Evolutionary conservation across 495 filamentous ascomycete species (phyloP), one percentile per base, ranked within the genome.

Genomic region (Hypoxylon rickii): DNA sequence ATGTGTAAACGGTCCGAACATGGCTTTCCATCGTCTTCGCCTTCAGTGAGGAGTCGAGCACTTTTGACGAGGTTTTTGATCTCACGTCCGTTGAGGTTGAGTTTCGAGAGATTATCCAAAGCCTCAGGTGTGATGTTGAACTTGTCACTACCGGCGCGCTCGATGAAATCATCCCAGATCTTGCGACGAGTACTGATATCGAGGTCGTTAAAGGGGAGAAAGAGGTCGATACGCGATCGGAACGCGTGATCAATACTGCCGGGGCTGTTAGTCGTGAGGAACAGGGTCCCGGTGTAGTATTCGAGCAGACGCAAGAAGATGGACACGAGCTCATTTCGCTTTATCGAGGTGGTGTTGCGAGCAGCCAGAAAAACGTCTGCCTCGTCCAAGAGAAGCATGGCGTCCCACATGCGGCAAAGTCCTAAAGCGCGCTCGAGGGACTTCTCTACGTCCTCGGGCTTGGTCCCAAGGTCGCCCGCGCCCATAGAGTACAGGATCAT

Each of bases 351-450:
- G 13, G 65, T 76, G 53, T 67, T 81, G 51, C 66, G 81, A 52
- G 26, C 74, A 63, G 83, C 77, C 17, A 88, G 72, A 72, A 86
- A 87, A 7, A 85, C 79, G 48, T 89, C 86, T 31, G 80, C 82
- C 64, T 88, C 85, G 46, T 88, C 85, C 1, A 89, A 68, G 0
- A 85, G 73, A 10, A 83, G 54, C 11, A 84, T 70, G 3, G 73
- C 77, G 7, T 75, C 73, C 81, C 80, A 85, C 7, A 66, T 59
- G 0, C 63, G 58, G 5, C 72, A 73, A 20, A 81, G 68, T 32
- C 77, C 69, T 3, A 86, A 66, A 34, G 83, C 73, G 0, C 63
- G 49, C 37, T 69, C 67, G 18, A 86, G 72, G 7, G 68, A 69
- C 8, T 55, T 50, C 43, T 85, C 81, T 7, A 84, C 71, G 3